Conservation (phyloP, 2,329 filamentous ascomycete species). For the Coleophoma crateriformis region DNA sequence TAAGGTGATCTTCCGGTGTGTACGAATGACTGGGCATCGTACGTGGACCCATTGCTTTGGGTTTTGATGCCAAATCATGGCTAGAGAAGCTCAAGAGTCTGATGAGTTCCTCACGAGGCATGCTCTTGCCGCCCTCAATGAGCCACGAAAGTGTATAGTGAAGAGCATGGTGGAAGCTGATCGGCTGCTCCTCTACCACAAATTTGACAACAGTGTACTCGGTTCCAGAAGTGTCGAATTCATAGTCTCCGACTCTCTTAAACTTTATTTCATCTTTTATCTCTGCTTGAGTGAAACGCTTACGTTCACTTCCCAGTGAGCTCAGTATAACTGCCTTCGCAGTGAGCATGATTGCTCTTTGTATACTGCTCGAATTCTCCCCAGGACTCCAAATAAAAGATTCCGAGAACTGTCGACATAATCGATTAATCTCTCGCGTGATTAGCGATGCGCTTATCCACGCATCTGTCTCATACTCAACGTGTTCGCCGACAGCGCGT, state of each 20-base stretch:
- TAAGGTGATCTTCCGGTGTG: slow-evolving; percentile 70
- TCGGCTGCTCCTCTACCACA: slow-evolving; percentile 79
- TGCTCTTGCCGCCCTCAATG: slow-evolving; percentile 78
- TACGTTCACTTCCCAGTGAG: slow-evolving; percentile 82
- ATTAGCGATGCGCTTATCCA: slow-evolving; percentile 97
- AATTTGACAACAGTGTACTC: slow-evolving; percentile 65
- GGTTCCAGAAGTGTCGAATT: slow-evolving; percentile 56
- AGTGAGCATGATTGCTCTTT: slow-evolving; percentile 65
- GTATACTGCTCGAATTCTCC: slow-evolving; percentile 62
- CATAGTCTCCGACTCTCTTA: slow-evolving; percentile 71
- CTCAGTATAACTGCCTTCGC: slow-evolving; percentile 83
- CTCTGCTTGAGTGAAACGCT: slow-evolving; percentile 79
- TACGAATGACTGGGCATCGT: slow-evolving; percentile 51
- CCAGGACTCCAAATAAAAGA: slow-evolving; percentile 68
- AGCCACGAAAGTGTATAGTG: slow-evolving; percentile 97
- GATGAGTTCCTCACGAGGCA: slow-evolving; percentile 62
- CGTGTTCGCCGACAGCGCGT: slow-evolving; percentile 86
- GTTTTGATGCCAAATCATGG: slow-evolving; percentile 61
- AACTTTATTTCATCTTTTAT: slow-evolving; percentile 83
- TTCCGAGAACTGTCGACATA: slow-evolving; percentile 84
- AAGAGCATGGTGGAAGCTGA: slow-evolving; percentile 95
- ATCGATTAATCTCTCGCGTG: slow-evolving; percentile 87
- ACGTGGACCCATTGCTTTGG: slow-evolving; percentile 53
- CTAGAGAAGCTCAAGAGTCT: slow-evolving; percentile 67
- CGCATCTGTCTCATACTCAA: slow-evolving; percentile 96